Evolutionary conservation across 257 asterid species (phyloP).

Genomic region (Ligustrum vulgare): DNA sequence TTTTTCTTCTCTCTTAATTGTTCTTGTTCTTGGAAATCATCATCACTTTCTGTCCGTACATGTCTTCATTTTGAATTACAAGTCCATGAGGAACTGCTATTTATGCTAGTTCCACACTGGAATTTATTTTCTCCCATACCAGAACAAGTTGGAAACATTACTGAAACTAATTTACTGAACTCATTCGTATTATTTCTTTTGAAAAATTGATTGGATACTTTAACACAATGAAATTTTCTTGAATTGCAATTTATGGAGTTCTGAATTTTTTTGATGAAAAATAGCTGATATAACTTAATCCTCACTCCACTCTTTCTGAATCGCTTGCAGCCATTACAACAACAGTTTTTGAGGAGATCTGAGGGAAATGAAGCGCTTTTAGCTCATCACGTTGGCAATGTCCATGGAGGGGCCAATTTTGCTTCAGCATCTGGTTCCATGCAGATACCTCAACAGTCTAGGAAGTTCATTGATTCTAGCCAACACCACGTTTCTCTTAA

Average conservation of each 20-base stretch:
- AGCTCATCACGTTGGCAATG: conserved; percentile 72
- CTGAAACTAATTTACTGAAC: neutral
- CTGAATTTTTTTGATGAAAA: conserved; percentile 16
- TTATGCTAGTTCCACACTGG: neutral
- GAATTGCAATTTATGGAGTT: conserved; percentile 11
- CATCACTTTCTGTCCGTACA: neutral
- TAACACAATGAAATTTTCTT: neutral
- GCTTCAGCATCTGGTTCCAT: conserved; percentile 63
- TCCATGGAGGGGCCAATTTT: conserved; percentile 71
- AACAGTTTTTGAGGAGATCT: conserved; percentile 77
- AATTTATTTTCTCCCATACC: neutral
- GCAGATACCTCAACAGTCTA: conserved; percentile 76
- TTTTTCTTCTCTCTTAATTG: too few species aligned
- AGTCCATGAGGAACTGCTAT: neutral
- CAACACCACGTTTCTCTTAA: conserved; percentile 76
- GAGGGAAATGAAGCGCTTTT: conserved; percentile 78
- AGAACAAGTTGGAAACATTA: neutral
- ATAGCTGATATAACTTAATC: conserved; percentile 10
- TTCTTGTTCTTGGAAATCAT: too few species aligned
- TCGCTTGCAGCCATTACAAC: conserved; percentile 62
- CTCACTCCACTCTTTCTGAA: conserved; percentile 11
- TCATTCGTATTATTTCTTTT: neutral
- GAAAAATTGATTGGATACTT: neutral
- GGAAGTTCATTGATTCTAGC: conserved; percentile 69
- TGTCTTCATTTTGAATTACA: neutral